These are phyloP conservation scores for Schizophyllum amplum DNA, from an alignment of 1,284 basidiomycete genomes.

Conservation along the genomic window DNA sequence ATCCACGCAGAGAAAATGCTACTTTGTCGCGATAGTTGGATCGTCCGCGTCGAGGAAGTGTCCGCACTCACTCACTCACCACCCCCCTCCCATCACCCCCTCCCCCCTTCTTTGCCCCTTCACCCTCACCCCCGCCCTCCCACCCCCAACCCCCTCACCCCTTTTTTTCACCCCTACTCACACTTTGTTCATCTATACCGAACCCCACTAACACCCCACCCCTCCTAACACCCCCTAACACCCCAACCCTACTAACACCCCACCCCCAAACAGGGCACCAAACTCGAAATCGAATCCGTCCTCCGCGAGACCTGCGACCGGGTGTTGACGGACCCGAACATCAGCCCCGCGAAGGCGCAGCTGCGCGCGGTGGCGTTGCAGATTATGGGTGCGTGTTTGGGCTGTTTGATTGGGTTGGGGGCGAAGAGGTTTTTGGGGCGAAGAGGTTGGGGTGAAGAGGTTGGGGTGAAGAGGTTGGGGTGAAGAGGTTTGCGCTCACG, in stretches of 20 bases:
- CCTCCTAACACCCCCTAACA: too few relatives aligned
- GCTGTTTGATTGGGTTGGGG: conserved; percentile 2
- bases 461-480: neutral
- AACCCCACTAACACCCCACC: neutral
- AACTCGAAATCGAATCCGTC: conserved; percentile 92
- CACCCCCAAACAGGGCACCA: conserved; percentile 65
- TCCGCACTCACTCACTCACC: too few relatives aligned
- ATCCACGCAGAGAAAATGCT: too few relatives aligned
- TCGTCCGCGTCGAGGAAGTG: too few relatives aligned
- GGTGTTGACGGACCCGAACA: conserved; percentile 55
- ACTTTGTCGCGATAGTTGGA: too few relatives aligned
- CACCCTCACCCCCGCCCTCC: neutral
- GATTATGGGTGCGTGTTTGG: conserved; percentile 48
- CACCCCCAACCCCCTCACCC: neutral
- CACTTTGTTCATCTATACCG: neutral
- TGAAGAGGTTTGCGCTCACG: neutral
- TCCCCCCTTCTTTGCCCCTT: too few relatives aligned
- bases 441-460: neutral
- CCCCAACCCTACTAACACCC: too few relatives aligned
- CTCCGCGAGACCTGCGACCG: conserved; percentile 91
- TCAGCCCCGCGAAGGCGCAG: conserved; percentile 54
- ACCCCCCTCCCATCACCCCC: too few relatives aligned
- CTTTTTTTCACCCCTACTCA: neutral
- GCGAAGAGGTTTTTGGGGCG: neutral
- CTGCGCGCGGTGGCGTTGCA: conserved; percentile 79